Evolutionary conservation across 129 eudicot species (phyloP).

Genomic region (Ambrosia trifida): DNA sequence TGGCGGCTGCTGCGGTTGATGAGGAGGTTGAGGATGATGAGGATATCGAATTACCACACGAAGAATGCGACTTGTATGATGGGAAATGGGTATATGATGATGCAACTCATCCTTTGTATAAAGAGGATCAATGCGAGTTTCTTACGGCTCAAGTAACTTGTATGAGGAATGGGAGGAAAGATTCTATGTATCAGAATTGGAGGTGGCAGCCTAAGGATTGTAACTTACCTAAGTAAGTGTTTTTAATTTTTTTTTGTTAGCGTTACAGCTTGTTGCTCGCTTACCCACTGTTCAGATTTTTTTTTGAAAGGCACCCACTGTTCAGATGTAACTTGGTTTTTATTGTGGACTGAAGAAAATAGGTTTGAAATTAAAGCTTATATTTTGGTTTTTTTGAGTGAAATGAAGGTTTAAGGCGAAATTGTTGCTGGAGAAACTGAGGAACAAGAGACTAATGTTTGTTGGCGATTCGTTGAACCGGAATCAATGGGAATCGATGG

Average conservation of each 20-base stretch:
- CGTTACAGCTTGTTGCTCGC: too few relatives aligned
- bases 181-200: slow-evolving; percentile 85
- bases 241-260: not conserved
- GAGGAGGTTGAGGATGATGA: slow-evolving; percentile 59
- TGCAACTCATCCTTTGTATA: slow-evolving; percentile 71
- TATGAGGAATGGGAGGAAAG: slow-evolving; percentile 81
- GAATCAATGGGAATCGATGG: slow-evolving; percentile 98
- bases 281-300: too few relatives aligned
- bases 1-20: slow-evolving; percentile 10
- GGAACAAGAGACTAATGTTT: slow-evolving; percentile 97
- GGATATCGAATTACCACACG: slow-evolving; percentile 69
- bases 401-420: slow-evolving; percentile 62
- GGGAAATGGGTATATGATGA: slow-evolving; percentile 92
- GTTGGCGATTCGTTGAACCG: slow-evolving; percentile 95
- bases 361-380: slow-evolving; percentile 17
- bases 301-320: too few relatives aligned
- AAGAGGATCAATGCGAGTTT: slow-evolving; percentile 80
- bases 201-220: slow-evolving; percentile 95
- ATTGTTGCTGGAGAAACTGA: slow-evolving; percentile 82
- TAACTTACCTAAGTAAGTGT: slow-evolving; percentile 78
- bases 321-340: too few relatives aligned
- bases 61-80: slow-evolving; percentile 75
- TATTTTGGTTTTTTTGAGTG: not conserved
- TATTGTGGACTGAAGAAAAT: not conserved
- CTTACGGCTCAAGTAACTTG: slow-evolving; percentile 89